Conservation (phyloP, 179 eudicot genomes). For the Gypsophila paniculata region DNA sequence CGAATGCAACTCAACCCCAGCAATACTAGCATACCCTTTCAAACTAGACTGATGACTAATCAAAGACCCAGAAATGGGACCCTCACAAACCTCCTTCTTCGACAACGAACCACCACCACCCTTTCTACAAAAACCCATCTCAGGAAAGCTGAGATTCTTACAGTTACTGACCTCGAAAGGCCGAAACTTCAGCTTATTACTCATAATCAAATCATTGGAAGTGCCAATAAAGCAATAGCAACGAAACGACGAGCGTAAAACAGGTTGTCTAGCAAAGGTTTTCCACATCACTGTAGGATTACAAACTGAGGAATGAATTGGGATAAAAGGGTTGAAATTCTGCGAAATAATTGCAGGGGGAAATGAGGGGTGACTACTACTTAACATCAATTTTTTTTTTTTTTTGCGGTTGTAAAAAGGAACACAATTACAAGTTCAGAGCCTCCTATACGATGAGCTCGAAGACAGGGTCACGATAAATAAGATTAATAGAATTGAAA, state of each 20-base stretch:
- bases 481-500: too few relatives aligned
- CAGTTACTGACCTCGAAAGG: conserved; percentile 25
- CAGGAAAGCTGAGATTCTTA: conserved; percentile 30
- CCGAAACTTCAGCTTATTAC: conserved; percentile 31
- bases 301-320: conserved; percentile 24
- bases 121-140: conserved; percentile 39
- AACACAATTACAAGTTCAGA: too few relatives aligned
- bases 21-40: conserved; percentile 59
- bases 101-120: conserved; percentile 30
- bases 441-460: too few relatives aligned
- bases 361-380: conserved; percentile 31
- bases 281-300: conserved; percentile 55
- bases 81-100: conserved; percentile 33
- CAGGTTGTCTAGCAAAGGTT: conserved; percentile 41
- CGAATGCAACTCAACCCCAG: conserved; percentile 49
- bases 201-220: conserved; percentile 27
- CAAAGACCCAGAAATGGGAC: conserved; percentile 27
- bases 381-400: conserved; percentile 52
- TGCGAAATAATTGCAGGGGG: conserved; percentile 22
- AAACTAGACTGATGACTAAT: conserved; percentile 24
- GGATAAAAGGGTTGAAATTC: too few relatives aligned
- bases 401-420: too few relatives aligned
- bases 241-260: conserved; percentile 34
- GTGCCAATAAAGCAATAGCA: conserved; percentile 40
- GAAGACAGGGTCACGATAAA: too few relatives aligned